phyloP scores from a whole-genome alignment of 345 rosid species.

The Mercurialis annua region DNA sequence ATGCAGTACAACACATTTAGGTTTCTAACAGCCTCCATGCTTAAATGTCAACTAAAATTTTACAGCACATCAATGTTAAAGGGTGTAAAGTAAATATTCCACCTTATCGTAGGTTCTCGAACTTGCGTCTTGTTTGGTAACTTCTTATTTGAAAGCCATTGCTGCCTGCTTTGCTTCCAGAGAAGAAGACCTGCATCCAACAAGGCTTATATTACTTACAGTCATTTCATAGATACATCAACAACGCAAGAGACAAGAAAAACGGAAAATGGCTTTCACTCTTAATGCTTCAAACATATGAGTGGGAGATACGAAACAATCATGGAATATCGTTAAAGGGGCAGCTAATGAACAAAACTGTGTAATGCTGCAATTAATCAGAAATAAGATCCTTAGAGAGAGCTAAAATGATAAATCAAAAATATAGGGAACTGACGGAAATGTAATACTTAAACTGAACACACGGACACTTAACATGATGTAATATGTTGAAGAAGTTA shows the following conservation, averaged over 20 bases:
- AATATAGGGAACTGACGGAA: neutral
- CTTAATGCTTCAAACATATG: neutral
- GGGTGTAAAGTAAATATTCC: neutral
- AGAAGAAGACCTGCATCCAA: conserved; percentile 51
- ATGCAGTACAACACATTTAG: neutral
- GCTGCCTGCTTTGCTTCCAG: conserved; percentile 74
- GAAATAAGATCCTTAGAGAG: neutral
- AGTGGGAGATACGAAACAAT: neutral
- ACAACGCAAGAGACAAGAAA: neutral
- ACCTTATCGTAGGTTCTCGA: conserved; percentile 74
- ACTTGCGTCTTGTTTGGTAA: conserved; percentile 31
- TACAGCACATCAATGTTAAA: no score
- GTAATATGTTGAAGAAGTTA: neutral
- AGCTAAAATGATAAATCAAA: neutral
- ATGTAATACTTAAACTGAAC: neutral
- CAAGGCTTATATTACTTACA: conserved; percentile 5
- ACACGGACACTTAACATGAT: conserved; percentile 1
- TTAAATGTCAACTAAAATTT: neutral
- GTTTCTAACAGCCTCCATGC: neutral
- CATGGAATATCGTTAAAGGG: no score
- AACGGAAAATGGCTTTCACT: neutral
- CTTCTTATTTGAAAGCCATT: conserved; percentile 56
- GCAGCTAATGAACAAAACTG: no score
- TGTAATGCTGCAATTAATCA: neutral
- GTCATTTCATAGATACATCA: conserved; percentile 11